Percentiles rank a stretch among this genome's conserved stretches.
Evolutionary conservation across 805 yeast species (phyloP).

Genomic region (Clavispora fructus): DNA sequence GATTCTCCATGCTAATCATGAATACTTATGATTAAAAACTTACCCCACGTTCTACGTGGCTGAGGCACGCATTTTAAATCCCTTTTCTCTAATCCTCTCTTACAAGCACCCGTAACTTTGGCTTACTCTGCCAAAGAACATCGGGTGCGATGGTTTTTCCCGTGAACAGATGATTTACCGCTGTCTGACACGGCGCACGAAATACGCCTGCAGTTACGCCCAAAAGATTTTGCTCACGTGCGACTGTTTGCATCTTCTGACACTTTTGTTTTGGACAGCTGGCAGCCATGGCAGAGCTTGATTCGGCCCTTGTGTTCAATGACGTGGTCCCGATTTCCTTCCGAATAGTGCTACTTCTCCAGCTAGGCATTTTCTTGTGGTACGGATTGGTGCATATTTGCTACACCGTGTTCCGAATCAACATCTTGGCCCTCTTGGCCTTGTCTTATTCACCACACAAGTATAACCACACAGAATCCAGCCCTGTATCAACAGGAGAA

Average conservation of each 20-base stretch:
- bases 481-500: constrained; percentile 22
- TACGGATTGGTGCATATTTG: constrained; percentile 38
- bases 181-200: too few relatives aligned
- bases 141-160: too few relatives aligned
- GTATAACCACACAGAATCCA: constrained; percentile 18
- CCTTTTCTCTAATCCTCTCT: neutral
- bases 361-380: constrained; percentile 54
- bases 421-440: constrained; percentile 40
- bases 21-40: constrained; percentile 39
- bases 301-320: constrained; percentile 14
- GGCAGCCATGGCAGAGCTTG: constrained; percentile 1
- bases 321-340: constrained; percentile 35
- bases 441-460: constrained; percentile 36
- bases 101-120: neutral
- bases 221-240: neutral
- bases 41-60: constrained; percentile 31
- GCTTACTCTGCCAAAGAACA: too few relatives aligned
- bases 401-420: constrained; percentile 32
- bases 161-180: too few relatives aligned
- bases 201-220: neutral
- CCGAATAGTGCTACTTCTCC: constrained; percentile 44
- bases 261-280: neutral
- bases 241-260: neutral
- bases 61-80: constrained; percentile 23
- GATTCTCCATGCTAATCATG: constrained; percentile 62